Percentiles rank a stretch among this genome's conserved stretches.
Evolutionary conservation across 768 basidiomycete genomes (phyloP).

Genomic region (Dacryopinax primogenitus): DNA sequence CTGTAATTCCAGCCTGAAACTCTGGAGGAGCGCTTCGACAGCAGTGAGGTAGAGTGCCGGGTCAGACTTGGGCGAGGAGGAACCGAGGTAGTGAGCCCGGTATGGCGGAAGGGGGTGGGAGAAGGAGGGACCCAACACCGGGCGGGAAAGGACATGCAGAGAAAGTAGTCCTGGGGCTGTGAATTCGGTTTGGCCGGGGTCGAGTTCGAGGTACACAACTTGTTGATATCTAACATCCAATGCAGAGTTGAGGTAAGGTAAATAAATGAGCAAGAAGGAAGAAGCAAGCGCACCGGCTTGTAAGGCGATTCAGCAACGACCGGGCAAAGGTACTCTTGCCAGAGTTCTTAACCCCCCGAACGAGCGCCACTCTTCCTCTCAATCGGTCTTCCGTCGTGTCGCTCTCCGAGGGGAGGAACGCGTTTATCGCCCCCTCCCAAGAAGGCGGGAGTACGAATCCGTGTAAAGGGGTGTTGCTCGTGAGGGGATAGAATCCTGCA

Average conservation of each 20-base stretch:
- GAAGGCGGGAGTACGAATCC: conserved; percentile 30
- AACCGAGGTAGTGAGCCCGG: conserved; percentile 70
- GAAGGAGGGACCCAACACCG: conserved; percentile 75
- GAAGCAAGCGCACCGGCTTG: conserved; percentile 42
- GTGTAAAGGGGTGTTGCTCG: conserved; percentile 18
- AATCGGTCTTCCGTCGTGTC: conserved; percentile 12
- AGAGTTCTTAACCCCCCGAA: conserved; percentile 74
- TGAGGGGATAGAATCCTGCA: conserved; percentile 30
- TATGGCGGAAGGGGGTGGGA: conserved; percentile 64
- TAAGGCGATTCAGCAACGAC: conserved; percentile 54
- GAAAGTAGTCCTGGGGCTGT: conserved; percentile 76
- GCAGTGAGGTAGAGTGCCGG: conserved; percentile 65
- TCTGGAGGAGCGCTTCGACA: conserved; percentile 51
- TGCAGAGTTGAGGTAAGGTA: conserved; percentile 5
- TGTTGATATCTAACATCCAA: conserved; percentile 42
- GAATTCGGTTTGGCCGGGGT: conserved; percentile 90
- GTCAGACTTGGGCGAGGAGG: conserved; percentile 59
- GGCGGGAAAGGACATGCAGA: conserved; percentile 53
- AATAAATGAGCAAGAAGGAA: no score
- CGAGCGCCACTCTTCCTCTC: conserved; percentile 37
- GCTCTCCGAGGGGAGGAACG: neutral
- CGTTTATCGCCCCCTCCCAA: conserved; percentile 27
- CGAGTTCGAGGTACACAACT: conserved; percentile 89
- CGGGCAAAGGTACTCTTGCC: conserved; percentile 87
- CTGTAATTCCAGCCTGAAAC: conserved; percentile 57